A percentile compares a stretch with the other conserved stretches of the same genome.
phyloP scores from a whole-genome alignment of 2,329 filamentous ascomycete species.

The Ambrosiella beaveri region DNA sequence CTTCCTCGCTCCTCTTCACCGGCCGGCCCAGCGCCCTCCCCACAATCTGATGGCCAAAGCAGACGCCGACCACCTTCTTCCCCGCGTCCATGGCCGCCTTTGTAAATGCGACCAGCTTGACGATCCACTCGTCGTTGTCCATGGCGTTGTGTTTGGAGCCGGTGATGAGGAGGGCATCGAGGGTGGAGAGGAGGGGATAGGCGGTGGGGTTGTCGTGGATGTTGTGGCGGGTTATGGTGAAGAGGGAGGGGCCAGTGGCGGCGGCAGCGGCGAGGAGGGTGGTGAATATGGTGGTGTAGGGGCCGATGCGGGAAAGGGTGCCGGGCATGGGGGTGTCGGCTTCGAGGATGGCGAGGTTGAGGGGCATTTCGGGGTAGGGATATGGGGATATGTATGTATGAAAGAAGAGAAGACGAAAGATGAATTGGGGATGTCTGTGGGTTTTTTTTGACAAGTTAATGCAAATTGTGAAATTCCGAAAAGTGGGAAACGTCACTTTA shows the following conservation, averaged over 20 bases:
- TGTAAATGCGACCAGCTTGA: constrained; percentile 53
- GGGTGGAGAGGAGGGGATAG: constrained; percentile 55
- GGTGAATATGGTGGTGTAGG: constrained; percentile 56
- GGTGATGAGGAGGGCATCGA: constrained; percentile 72
- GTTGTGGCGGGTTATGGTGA: constrained; percentile 50
- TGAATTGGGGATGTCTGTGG: too few relatives aligned
- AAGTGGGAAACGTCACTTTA: background rate
- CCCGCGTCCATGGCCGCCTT: constrained; percentile 39
- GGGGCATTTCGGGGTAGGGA: constrained; percentile 21
- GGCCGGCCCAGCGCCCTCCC: constrained; percentile 51
- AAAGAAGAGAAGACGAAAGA: too few relatives aligned
- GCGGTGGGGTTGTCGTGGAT: constrained; percentile 39
- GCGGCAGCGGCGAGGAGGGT: constrained; percentile 38
- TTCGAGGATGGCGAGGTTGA: constrained; percentile 76
- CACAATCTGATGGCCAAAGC: constrained; percentile 78
- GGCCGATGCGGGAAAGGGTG: constrained; percentile 46
- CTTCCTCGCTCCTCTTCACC: constrained; percentile 47
- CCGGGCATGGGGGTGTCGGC: constrained; percentile 59
- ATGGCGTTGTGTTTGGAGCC: constrained; percentile 61
- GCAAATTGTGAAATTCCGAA: background rate
- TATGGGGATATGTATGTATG: background rate
- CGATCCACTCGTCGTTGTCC: constrained; percentile 59
- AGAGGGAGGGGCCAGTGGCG: constrained; percentile 24
- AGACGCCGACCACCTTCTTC: constrained; percentile 61
- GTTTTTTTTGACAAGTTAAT: background rate